Evolutionary conservation across 108 stramenopile species (phyloP).

Genomic region (Pseudonitzschia multistriata): DNA sequence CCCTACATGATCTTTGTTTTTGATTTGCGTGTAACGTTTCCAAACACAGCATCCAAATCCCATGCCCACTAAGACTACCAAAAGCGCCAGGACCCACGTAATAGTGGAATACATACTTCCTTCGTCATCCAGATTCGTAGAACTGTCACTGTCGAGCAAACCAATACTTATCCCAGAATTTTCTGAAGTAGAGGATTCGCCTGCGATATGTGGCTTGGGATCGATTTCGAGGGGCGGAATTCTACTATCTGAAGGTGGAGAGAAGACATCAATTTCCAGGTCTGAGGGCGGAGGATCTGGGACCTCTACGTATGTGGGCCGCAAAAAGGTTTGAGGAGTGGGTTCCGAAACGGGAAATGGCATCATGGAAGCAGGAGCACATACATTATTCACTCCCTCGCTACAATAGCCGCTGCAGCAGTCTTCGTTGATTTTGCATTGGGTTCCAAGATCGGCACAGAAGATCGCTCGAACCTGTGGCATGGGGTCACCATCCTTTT

Average conservation of each 20-base stretch:
- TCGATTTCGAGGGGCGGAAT: neutral
- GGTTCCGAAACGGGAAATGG: neutral
- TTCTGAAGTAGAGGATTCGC: neutral
- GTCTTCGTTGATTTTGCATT: neutral
- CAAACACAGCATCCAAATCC: neutral
- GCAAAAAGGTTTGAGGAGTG: neutral
- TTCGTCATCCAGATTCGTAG: neutral
- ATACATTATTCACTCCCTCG: neutral
- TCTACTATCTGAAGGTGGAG: neutral
- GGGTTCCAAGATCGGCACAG: constrained; percentile 4
- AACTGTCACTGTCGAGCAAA: neutral
- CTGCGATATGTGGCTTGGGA: neutral
- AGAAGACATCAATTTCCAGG: constrained; percentile 7
- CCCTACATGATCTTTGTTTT: neutral
- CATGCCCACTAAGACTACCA: neutral
- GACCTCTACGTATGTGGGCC: neutral
- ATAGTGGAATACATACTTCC: neutral
- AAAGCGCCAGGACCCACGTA: neutral
- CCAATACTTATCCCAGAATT: neutral
- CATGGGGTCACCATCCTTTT: neutral
- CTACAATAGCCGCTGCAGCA: constrained; percentile 15
- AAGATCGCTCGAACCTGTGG: constrained; percentile 12
- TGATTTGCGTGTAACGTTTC: neutral
- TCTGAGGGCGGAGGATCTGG: neutral
- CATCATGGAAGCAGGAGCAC: neutral